phyloP scores from a whole-genome alignment of 2,329 filamentous ascomycete species.

The Ceratocystis alfenasii region DNA sequence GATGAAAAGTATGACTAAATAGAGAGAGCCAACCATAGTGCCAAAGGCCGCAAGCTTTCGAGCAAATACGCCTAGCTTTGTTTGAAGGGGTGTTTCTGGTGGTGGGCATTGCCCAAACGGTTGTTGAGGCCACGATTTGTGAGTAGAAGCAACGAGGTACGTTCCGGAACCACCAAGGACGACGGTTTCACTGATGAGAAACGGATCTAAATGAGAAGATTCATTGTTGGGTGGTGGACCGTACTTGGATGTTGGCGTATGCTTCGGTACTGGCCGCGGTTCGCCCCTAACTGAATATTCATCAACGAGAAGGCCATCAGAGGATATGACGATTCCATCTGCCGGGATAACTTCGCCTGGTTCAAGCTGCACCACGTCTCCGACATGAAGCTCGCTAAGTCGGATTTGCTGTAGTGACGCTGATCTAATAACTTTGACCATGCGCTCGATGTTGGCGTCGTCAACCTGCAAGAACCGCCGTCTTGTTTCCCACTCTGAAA shows the following conservation, averaged over 20 bases:
- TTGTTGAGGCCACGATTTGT: constrained; percentile 55
- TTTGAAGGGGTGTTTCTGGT: constrained; percentile 66
- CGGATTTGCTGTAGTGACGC: constrained; percentile 58
- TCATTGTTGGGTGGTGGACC: background rate
- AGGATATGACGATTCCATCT: constrained; percentile 57
- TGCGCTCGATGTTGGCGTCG: constrained; percentile 63
- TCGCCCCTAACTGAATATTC: constrained; percentile 69
- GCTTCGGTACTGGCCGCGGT: constrained; percentile 59
- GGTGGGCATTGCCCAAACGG: constrained; percentile 55
- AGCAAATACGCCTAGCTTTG: constrained; percentile 63
- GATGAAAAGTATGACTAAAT: constrained; percentile 34
- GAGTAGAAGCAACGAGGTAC: constrained; percentile 63
- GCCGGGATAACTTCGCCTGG: constrained; percentile 62
- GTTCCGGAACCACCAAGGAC: constrained; percentile 64
- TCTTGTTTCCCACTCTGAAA: constrained; percentile 75
- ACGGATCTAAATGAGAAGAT: constrained; percentile 48
- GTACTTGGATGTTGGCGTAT: constrained; percentile 19
- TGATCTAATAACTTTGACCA: constrained; percentile 64
- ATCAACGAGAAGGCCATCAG: constrained; percentile 49
- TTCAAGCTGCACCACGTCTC: constrained; percentile 61
- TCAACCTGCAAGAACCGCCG: constrained; percentile 70
- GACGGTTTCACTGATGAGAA: constrained; percentile 69
- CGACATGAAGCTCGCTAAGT: constrained; percentile 58
- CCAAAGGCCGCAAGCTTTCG: constrained; percentile 53
- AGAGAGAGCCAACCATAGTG: constrained; percentile 32